Evolutionary conservation across 2,329 filamentous ascomycete genomes (phyloP), one percentile per base, ranked within the genome.

Genomic region (Fusarium camptoceras): DNA sequence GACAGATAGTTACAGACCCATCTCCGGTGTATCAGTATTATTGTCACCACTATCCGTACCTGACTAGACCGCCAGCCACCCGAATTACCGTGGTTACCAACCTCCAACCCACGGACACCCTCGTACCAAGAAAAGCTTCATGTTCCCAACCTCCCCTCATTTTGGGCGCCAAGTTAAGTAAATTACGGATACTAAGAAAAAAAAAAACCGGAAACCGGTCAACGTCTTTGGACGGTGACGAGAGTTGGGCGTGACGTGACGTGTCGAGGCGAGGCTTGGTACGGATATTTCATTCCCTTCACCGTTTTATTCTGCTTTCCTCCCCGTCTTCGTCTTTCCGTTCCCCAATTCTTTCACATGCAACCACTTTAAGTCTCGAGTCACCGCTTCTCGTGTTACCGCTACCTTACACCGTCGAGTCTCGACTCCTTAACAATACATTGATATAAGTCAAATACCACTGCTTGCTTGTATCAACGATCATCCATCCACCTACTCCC

Each of bases 231-330:
- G 24, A 53, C 49, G 49, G 49, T 53, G 49, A 51, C 49, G 49
- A 51, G 34, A 25, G 34, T 51, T 51, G 28, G 37, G 20, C 28
- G 66, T 69, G 65, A 66, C 66, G 64, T 71, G 68, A 62, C 57
- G 57, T 58, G 55, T n/a, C 55, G 49, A 43, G 47, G 27, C 47
- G 51, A 51, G 41, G 22, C 44, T 59, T 59, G 47, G 55, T 54
- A 60, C 34, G 34, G 34, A 37, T 37, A 37, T n/a, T 65, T 58
- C 65, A 55, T 41, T 47, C 51, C 30, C 27, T 53, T 67, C 44
- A 30, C 42, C 50, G 46, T 24, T 43, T 30, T 25, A 22, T 28
- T 55, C 31, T 24, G 43, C 34, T 37, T 31, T 28, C 28, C 18
- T 25, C 20, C 37, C 37, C 7, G 20, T 20, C 20, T 41, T 65